Conservation (phyloP, 2,329 filamentous ascomycete genomes). For the Drechslerella stenobrocha region DNA sequence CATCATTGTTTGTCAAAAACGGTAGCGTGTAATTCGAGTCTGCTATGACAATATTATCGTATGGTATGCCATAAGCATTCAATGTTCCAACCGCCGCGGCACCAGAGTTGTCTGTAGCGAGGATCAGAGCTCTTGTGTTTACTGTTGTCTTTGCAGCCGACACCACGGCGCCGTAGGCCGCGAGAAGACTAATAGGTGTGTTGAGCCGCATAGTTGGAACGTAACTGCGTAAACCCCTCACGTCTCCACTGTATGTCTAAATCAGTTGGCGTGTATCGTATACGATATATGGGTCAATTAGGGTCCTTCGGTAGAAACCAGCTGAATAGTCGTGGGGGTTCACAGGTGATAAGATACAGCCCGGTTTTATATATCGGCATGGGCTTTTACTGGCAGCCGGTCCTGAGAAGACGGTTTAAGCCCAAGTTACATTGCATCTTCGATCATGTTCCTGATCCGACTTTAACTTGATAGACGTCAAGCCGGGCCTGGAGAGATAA, state of each 20-base stretch:
- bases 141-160: conserved; percentile 9
- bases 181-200: neutral
- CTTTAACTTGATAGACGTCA: conserved; percentile 7
- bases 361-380: neutral
- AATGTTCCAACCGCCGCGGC: conserved; percentile 52
- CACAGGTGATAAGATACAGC: no score
- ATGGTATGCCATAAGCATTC: conserved; percentile 66
- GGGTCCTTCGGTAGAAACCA: no score
- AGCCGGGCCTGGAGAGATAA: neutral
- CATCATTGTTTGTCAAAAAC: conserved; percentile 59
- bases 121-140: conserved; percentile 22
- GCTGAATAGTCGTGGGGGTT: no score
- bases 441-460: conserved; percentile 32
- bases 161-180: conserved; percentile 6
- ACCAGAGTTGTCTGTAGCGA: conserved; percentile 27
- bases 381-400: no score
- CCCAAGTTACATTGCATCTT: no score
- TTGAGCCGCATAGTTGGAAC: conserved; percentile 16
- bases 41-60: conserved; percentile 62
- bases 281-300: no score
- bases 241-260: no score
- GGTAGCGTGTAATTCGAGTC: conserved; percentile 61
- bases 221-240: no score
- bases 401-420: no score
- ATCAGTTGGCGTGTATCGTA: no score